A percentile compares a stretch with the other conserved stretches of the same genome.
Conservation (phyloP, 75 land plant genomes). For the Larix kaempferi region DNA sequence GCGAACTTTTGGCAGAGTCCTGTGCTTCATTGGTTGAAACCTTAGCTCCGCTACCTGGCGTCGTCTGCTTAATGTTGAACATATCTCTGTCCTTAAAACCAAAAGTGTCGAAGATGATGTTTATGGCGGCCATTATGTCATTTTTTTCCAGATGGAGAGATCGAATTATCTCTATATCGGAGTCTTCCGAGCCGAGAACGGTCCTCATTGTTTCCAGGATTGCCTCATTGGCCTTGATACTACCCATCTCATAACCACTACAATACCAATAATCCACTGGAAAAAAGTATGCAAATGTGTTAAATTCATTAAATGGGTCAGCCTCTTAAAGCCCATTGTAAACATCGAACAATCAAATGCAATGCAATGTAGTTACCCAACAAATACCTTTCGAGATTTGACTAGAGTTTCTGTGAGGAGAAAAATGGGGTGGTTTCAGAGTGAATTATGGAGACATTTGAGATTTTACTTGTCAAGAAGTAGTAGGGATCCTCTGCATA, state of each 20-base stretch:
- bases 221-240: slow-evolving; percentile 44
- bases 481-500: not conserved
- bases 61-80: slow-evolving; percentile 10
- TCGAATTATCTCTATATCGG: slow-evolving; percentile 85
- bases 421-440: too few relatives aligned
- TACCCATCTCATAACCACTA: slow-evolving; percentile 30
- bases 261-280: too few relatives aligned
- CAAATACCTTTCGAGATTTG: too few relatives aligned
- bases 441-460: too few relatives aligned
- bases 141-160: slow-evolving; percentile 89
- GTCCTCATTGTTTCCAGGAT: slow-evolving; percentile 50
- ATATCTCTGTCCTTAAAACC: not conserved
- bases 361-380: too few relatives aligned
- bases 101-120: slow-evolving; percentile 79
- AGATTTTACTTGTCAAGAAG: not conserved
- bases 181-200: slow-evolving; percentile 56
- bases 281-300: too few relatives aligned
- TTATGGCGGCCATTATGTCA: slow-evolving; percentile 74
- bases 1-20: not conserved
- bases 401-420: too few relatives aligned
- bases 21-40: not conserved
- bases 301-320: too few relatives aligned
- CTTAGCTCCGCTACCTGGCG: slow-evolving; percentile 10
- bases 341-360: too few relatives aligned
- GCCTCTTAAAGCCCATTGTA: too few relatives aligned